Evolutionary conservation across 345 rosid species (phyloP).

Genomic region (Lepidium aucheri): DNA sequence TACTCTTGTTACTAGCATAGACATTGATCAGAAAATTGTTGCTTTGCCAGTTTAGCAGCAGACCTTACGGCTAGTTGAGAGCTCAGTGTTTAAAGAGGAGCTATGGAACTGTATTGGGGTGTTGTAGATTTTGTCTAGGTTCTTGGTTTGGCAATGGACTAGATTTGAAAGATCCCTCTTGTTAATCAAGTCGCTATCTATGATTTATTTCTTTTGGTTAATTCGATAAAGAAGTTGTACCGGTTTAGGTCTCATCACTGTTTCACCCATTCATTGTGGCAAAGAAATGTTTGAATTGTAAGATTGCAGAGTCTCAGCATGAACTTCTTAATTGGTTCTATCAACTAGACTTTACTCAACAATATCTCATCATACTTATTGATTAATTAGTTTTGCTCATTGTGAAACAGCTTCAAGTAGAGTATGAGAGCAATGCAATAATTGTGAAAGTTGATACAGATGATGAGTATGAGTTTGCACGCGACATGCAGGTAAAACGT

Average conservation of each 20-base stretch:
- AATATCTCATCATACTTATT: neutral
- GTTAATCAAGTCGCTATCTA: neutral
- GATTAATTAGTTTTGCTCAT: neutral
- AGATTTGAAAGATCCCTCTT: neutral
- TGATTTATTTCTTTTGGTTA: neutral
- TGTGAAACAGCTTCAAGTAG: conserved; percentile 70
- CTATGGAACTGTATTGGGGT: neutral
- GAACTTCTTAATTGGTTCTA: neutral
- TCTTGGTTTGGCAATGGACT: neutral
- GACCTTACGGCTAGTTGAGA: neutral
- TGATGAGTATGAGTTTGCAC: conserved; percentile 84
- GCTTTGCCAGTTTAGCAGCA: neutral
- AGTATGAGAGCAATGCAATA: conserved; percentile 68
- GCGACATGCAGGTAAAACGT: conserved; percentile 70
- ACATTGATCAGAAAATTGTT: neutral
- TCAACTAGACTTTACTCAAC: neutral
- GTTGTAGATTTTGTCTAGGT: neutral
- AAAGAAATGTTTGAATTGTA: neutral
- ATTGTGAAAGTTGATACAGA: conserved; percentile 92
- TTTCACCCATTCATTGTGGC: neutral
- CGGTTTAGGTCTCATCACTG: neutral
- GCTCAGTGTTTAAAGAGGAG: neutral
- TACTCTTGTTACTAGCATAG: neutral
- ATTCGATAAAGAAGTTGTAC: neutral
- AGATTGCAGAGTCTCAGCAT: neutral